A percentile compares a stretch with the other conserved stretches of the same genome.
phyloP scores from a whole-genome alignment of 2,329 filamentous ascomycete species.

The Fusarium equiseti region DNA sequence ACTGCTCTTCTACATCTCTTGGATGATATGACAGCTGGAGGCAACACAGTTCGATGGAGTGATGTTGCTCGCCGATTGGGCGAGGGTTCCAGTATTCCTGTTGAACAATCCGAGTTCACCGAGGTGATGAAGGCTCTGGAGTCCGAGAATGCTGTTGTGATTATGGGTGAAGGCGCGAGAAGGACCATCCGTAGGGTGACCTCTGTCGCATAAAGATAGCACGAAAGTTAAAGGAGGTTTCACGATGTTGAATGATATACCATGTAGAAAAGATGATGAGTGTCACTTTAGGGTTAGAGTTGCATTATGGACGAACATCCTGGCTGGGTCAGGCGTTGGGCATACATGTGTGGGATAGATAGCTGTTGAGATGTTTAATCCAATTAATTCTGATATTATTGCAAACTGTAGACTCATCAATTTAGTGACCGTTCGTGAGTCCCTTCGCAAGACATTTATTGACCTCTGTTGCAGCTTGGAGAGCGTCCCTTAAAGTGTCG shows the following conservation, averaged over 20 bases:
- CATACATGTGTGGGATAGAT: constrained; percentile 39
- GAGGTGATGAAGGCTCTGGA: constrained; percentile 85
- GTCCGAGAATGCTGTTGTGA: constrained; percentile 83
- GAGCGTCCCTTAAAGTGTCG: constrained; percentile 53
- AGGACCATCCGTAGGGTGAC: constrained; percentile 84
- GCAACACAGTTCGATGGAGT: constrained; percentile 77
- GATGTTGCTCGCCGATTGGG: constrained; percentile 80
- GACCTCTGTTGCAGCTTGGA: constrained; percentile 46
- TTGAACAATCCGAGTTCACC: constrained; percentile 84
- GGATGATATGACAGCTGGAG: constrained; percentile 81
- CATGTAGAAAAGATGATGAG: constrained; percentile 35
- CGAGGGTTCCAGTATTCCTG: constrained; percentile 76
- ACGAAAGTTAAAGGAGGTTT: constrained; percentile 6
- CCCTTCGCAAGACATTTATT: constrained; percentile 4
- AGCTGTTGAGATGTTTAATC: constrained; percentile 22
- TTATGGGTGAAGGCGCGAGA: constrained; percentile 86
- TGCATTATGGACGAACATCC: constrained; percentile 27
- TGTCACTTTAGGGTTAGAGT: constrained; percentile 17
- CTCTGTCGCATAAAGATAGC: constrained; percentile 29
- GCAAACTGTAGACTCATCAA: not conserved
- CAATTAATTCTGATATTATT: constrained; percentile 24
- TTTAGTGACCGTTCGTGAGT: not conserved
- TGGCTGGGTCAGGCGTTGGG: constrained; percentile 44
- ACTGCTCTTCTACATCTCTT: constrained; percentile 78
- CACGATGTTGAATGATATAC: constrained; percentile 45